These are phyloP conservation scores for Aspergillus viridinutans DNA, from an alignment of 2,329 filamentous ascomycete species.

Conservation along the genomic window DNA sequence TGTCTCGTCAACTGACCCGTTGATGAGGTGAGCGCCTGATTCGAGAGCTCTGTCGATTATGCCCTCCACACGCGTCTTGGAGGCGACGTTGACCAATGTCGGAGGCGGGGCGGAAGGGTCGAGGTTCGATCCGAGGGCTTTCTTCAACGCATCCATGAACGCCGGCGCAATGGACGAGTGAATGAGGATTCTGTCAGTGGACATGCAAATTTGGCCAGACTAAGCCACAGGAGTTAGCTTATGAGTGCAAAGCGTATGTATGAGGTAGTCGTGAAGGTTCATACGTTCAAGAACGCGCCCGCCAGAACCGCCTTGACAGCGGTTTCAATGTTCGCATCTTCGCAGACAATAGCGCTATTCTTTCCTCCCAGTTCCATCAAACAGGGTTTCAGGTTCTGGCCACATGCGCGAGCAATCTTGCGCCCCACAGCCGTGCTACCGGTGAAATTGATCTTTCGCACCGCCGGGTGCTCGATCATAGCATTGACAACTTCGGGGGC, in stretches of 20 bases:
- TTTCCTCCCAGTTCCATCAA: conserved; percentile 81
- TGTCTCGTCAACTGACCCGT: conserved; percentile 16
- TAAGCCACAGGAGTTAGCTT: conserved; percentile 34
- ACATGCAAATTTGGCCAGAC: conserved; percentile 77
- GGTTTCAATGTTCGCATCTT: conserved; percentile 68
- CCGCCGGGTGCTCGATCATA: conserved; percentile 59
- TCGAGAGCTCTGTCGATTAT: conserved; percentile 27
- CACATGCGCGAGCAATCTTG: conserved; percentile 64
- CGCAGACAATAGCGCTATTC: conserved; percentile 70
- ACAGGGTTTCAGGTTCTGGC: conserved; percentile 69
- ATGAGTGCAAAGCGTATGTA: not conserved
- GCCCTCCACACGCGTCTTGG: conserved; percentile 40
- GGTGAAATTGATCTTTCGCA: conserved; percentile 74
- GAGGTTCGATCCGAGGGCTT: conserved; percentile 33
- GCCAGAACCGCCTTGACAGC: conserved; percentile 44
- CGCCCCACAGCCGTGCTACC: conserved; percentile 66
- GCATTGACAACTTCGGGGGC: conserved; percentile 63
- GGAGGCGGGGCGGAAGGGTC: conserved; percentile 31
- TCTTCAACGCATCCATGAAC: conserved; percentile 50
- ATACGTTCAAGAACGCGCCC: conserved; percentile 32
- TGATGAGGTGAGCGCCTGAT: conserved; percentile 29
- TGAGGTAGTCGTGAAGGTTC: not conserved
- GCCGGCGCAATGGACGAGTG: conserved; percentile 49
- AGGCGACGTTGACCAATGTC: conserved; percentile 42
- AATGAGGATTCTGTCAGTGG: conserved; percentile 68